phyloP scores from a whole-genome alignment of 2,329 filamentous ascomycete genomes.

The Cladosporium sp. region DNA sequence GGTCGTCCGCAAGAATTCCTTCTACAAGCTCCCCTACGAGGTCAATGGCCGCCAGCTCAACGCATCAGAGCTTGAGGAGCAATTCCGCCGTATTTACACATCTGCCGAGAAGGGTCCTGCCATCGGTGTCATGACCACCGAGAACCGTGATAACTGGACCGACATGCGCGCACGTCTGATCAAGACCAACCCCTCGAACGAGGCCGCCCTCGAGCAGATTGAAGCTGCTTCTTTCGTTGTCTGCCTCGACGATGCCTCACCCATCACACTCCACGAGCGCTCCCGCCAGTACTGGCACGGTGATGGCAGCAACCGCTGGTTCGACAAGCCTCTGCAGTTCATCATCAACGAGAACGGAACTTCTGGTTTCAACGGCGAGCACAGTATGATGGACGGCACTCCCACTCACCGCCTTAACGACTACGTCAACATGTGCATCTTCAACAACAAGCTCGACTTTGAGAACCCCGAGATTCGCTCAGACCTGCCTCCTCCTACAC shows the following conservation, averaged over 20 bases:
- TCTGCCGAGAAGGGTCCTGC: constrained; percentile 70
- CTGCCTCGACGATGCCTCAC: constrained; percentile 87
- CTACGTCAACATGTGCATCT: constrained; percentile 87
- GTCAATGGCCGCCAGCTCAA: constrained; percentile 82
- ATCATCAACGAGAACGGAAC: constrained; percentile 98
- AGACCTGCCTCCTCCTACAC: constrained; percentile 75
- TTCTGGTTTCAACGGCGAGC: constrained; percentile 95
- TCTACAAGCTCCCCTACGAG: constrained; percentile 88
- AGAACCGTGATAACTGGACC: constrained; percentile 92
- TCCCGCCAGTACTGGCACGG: constrained; percentile 98
- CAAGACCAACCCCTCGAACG: constrained; percentile 75
- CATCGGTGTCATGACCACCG: constrained; percentile 81
- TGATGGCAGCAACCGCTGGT: constrained; percentile 94
- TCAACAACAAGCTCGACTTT: constrained; percentile 92
- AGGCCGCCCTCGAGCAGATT: constrained; percentile 73
- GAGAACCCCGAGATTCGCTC: constrained; percentile 75
- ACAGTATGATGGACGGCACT: constrained; percentile 99
- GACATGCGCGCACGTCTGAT: constrained; percentile 75
- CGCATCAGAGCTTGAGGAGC: constrained; percentile 82
- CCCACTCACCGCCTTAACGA: constrained; percentile 97
- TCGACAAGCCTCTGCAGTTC: constrained; percentile 96
- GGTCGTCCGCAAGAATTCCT: constrained; percentile 91
- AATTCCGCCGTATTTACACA: constrained; percentile 83
- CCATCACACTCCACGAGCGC: constrained; percentile 92
- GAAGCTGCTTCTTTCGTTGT: constrained; percentile 89